Evolutionary conservation across 805 yeast genomes (phyloP).

Genomic region (Tetrapisispora arboricola): DNA sequence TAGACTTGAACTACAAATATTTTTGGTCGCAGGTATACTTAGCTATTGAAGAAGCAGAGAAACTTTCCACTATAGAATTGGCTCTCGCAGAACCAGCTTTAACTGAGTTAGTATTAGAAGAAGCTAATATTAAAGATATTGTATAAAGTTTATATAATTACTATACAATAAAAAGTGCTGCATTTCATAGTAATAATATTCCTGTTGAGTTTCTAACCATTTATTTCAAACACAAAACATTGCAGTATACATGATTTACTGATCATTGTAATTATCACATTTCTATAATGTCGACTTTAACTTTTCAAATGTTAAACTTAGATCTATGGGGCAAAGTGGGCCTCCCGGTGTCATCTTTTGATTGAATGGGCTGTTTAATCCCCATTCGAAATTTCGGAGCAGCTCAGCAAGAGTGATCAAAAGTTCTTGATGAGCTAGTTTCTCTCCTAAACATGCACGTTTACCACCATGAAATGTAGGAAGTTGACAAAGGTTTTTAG

Average conservation of each 20-base stretch:
- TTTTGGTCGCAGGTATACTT: slow-evolving; percentile 39
- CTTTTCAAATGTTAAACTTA: slow-evolving; percentile 22
- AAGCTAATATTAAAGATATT: neutral
- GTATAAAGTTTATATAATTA: neutral
- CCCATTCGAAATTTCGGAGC: slow-evolving; percentile 30
- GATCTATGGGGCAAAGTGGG: slow-evolving; percentile 40
- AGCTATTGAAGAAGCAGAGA: slow-evolving; percentile 32
- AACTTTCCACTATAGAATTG: slow-evolving; percentile 16
- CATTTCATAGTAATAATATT: no score
- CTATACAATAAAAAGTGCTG: neutral
- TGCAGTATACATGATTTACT: no score
- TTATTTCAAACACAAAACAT: no score
- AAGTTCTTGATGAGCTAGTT: slow-evolving; percentile 40
- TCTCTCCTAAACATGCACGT: slow-evolving; percentile 53
- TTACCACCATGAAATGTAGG: slow-evolving; percentile 52
- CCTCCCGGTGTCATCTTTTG: slow-evolving; percentile 49
- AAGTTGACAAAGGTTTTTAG: slow-evolving; percentile 37
- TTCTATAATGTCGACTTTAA: neutral
- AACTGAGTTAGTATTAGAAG: neutral
- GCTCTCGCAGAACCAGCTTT: neutral
- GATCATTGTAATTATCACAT: no score
- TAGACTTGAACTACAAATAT: slow-evolving; percentile 30
- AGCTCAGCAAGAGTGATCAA: slow-evolving; percentile 32
- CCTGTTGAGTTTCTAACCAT: no score
- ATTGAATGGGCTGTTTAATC: slow-evolving; percentile 35